Evolutionary conservation across 2,329 filamentous ascomycete species (phyloP), one percentile per base, ranked within the genome.

Genomic region (Dactylellina parvicollis): DNA sequence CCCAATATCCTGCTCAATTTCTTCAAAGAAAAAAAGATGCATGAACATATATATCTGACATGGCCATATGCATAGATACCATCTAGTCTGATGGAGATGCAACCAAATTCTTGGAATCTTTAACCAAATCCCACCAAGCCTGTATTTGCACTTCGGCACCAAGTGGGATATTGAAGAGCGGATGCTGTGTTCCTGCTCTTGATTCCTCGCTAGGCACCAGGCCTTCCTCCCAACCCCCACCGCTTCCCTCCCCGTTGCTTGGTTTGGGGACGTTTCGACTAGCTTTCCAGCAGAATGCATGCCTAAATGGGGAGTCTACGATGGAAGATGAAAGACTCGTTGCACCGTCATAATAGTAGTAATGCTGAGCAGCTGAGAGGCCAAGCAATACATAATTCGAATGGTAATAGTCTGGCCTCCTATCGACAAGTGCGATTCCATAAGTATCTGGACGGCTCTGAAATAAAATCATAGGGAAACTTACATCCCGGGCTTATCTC

Each of bases 401-500:
- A 44, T 78, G 77, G 56, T 78, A 78, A 30, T 75, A 77, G 44
- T 78, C 77, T 0, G 77, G 71, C 9, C 64, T 65, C 47, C 76
- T 77, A 22, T 49, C 24, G 3, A 59, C 8, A 18, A 20, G 18
- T 18, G 4, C 9, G 16, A n/a, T 36, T 20, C 24, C 24, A 20
- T 10, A 22, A 54, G 30, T 36, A 24, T 38, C 32, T 30, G n/a
- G 28, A 12, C 14, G 2, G 22, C 5, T 14, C 4, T 28, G 2
- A 12, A 24, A n/a, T 20, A 10, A 26, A 28, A 38, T 32, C 18
- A 40, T 14, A 10, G 40, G 24, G 28, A 34, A n/a, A 85, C 90
- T 82, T 84, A 92, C 88, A 92, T 92, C 80, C 90, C 89, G 12
- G 95, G 95, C 82, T 99, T 99, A 82, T 99, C 95, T 79, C 93